Conservation (phyloP, 768 basidiomycete genomes). For the Tubosaeta sp. region DNA sequence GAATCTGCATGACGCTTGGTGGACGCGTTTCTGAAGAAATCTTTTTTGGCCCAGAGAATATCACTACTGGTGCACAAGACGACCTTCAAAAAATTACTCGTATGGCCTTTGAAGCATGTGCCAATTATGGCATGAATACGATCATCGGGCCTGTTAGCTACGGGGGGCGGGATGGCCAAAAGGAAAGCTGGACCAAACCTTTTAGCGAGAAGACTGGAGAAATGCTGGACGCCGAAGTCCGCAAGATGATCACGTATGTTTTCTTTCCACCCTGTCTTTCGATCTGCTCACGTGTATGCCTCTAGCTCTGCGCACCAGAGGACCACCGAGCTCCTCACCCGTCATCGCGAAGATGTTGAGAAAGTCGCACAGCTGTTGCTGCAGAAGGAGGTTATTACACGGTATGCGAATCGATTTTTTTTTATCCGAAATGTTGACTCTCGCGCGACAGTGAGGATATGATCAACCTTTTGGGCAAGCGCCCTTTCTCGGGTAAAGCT, state of each 20-base stretch:
- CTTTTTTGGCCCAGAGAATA: slow-evolving; percentile 87
- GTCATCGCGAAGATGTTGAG: slow-evolving; percentile 84
- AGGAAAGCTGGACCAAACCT: slow-evolving; percentile 92
- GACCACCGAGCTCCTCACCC: slow-evolving; percentile 74
- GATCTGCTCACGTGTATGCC: slow-evolving; percentile 6
- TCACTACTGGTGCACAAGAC: slow-evolving; percentile 98
- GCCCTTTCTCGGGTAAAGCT: slow-evolving; percentile 69
- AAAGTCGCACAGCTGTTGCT: slow-evolving; percentile 87
- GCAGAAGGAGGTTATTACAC: slow-evolving; percentile 94
- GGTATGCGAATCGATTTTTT: slow-evolving; percentile 44
- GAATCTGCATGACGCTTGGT: slow-evolving; percentile 98
- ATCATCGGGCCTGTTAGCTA: slow-evolving; percentile 96
- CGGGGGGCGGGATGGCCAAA: slow-evolving; percentile 78
- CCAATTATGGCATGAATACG: slow-evolving; percentile 96
- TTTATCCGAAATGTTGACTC: neutral
- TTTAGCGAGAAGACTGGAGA: slow-evolving; percentile 98
- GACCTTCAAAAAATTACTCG: slow-evolving; percentile 97
- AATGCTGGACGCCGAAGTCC: slow-evolving; percentile 86
- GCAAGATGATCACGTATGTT: slow-evolving; percentile 86
- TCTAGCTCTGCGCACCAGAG: slow-evolving; percentile 71
- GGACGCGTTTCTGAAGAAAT: slow-evolving; percentile 98
- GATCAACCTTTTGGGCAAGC: slow-evolving; percentile 76
- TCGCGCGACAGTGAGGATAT: slow-evolving; percentile 68
- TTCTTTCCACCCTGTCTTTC: neutral
- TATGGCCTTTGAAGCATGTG: slow-evolving; percentile 95